Conservation (phyloP, 371 early-diverging fungal genomes). For the Haplosporangium sp. region DNA sequence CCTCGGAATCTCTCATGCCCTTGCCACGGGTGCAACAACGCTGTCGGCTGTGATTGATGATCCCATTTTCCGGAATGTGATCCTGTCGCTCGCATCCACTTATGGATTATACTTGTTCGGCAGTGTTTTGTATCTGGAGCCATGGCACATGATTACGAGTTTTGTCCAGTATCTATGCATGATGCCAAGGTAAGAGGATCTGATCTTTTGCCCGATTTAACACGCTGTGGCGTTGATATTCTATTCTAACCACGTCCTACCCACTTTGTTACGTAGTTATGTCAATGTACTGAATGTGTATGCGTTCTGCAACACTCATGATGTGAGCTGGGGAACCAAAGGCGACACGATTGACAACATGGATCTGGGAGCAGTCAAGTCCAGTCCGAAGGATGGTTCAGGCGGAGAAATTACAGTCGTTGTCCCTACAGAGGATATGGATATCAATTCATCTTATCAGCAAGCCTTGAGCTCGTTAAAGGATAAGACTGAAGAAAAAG, state of each 20-base stretch:
- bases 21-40: constrained; percentile 39
- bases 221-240: too few species aligned
- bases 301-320: constrained; percentile 93
- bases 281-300: constrained; percentile 93
- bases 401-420: constrained; percentile 51
- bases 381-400: constrained; percentile 25
- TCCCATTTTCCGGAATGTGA: constrained; percentile 80
- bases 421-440: constrained; percentile 54
- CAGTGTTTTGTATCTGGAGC: constrained; percentile 86
- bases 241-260: too few species aligned
- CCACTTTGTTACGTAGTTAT: constrained; percentile 24
- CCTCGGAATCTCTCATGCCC: constrained; percentile 52
- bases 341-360: constrained; percentile 70
- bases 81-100: constrained; percentile 85
- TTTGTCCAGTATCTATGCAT: constrained; percentile 89
- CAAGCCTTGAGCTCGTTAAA: constrained; percentile 65
- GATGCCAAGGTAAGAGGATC: constrained; percentile 68
- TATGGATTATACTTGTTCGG: constrained; percentile 87
- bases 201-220: background rate
- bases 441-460: constrained; percentile 74
- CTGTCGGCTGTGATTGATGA: constrained; percentile 33
- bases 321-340: constrained; percentile 96
- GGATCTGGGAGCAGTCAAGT: constrained; percentile 46
- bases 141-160: constrained; percentile 96
- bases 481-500: constrained; percentile 54